These are phyloP conservation scores for Ogataea paraovalis DNA, from an alignment of 805 yeast species.

Conservation along the genomic window DNA sequence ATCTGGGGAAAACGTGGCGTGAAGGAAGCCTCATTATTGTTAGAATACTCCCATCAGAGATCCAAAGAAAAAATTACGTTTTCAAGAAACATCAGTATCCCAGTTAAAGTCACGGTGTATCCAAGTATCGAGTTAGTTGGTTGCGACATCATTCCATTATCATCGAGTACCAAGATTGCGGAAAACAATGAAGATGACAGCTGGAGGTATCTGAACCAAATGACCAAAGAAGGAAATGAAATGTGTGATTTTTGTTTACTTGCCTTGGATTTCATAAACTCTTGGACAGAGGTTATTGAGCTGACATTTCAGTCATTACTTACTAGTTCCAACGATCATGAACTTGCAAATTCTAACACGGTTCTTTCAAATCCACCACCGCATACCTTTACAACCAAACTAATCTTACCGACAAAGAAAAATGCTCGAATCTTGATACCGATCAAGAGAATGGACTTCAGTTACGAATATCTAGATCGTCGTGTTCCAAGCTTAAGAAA, in stretches of 20 bases:
- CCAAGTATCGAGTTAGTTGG: constrained; percentile 72
- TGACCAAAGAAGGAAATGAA: constrained; percentile 30
- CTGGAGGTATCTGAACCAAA: constrained; percentile 30
- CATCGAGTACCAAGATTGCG: constrained; percentile 28
- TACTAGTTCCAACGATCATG: constrained; percentile 18
- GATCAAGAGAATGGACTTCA: constrained; percentile 47
- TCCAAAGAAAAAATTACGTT: constrained; percentile 25
- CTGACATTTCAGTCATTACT: constrained; percentile 26
- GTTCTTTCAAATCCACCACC: constrained; percentile 11
- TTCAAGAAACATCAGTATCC: constrained; percentile 59
- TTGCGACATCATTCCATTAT: constrained; percentile 67
- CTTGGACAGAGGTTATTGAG: constrained; percentile 61
- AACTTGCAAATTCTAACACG: constrained; percentile 23
- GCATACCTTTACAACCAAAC: constrained; percentile 13
- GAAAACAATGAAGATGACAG: constrained; percentile 22
- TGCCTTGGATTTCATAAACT: constrained; percentile 73
- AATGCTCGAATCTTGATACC: constrained; percentile 65
- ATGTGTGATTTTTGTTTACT: constrained; percentile 57
- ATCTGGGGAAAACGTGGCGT: constrained; percentile 72
- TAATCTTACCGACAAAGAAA: constrained; percentile 23
- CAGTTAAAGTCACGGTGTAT: constrained; percentile 65
- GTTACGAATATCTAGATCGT: constrained; percentile 38
- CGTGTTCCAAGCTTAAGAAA: constrained; percentile 69
- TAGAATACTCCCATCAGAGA: constrained; percentile 56
- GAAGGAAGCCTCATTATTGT: constrained; percentile 55